Base-by-base conservation (phyloP, 1,284 basidiomycete species). In the Cryptococcus floricola region DNA sequence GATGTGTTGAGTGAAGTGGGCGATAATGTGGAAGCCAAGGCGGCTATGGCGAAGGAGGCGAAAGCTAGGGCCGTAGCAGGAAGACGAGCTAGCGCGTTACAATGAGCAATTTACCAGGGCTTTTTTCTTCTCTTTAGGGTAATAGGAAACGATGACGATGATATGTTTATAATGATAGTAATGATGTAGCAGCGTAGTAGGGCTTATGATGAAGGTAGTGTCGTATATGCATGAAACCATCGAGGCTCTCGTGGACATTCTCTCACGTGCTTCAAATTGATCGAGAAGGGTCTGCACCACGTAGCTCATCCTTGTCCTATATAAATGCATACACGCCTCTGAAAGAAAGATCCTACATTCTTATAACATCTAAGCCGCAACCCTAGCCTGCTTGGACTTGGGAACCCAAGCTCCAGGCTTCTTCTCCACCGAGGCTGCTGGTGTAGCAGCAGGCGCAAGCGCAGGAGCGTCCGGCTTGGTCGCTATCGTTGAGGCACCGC, bases 341-440 rank as follows among this genome's bases (percentile, higher is more conserved):
- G 16, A 12, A 39, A 13, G 23, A 14, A 49, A 34, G 12, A 19
- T 28, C 13, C n/a, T 16, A 34, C 31, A 25, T 8, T 10, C 25
- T 23, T 47, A 47, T 47, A 16, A 12, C 48, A 49, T 38, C 59
- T 65, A 68, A 25, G 63, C 66, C 12, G 63, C 65, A 23, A 64
- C 57, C 13, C 66, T 58, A 16, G 60, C 61, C 52, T 65, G 65
- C 43, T 60, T 61, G 18, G 48, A 50, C 61, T 68, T 68, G 47
- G 59, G 60, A 9, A 43, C 61, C 66, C 66, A 68, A 23, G 50
- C n/a, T 12, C 25, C 53, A 9, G 39, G 25, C 43, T 48, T 19
- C 53, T 56, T 62, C 59, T 64, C 56, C 55, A 25, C 14, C 10
- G 45, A 16, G 18, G 42, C 52, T 58, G 45, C 45, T 16, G 27